Evolutionary conservation across 108 stramenopile species (phyloP).

Genomic region (Craspedostauros australis): DNA sequence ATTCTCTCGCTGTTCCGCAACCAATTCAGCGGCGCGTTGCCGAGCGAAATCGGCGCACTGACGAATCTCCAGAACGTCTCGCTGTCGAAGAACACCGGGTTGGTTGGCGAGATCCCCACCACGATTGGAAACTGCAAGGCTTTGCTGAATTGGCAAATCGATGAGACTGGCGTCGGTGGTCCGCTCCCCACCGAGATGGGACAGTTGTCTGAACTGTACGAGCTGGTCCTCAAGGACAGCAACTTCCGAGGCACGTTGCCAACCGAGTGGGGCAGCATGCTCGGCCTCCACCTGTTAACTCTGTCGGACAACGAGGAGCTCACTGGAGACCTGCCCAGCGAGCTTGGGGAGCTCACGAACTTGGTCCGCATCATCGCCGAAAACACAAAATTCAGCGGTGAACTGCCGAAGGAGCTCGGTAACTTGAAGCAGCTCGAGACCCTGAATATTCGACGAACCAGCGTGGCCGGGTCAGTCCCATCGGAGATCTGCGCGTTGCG

Average conservation of each 20-base stretch:
- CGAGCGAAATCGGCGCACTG: constrained; percentile 25
- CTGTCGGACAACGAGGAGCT: constrained; percentile 5
- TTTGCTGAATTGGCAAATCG: constrained; percentile 6
- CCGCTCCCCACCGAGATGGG: constrained; percentile 19
- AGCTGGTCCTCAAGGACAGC: constrained; percentile 35
- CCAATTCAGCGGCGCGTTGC: constrained; percentile 26
- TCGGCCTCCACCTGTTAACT: too few species aligned
- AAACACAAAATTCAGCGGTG: not conserved
- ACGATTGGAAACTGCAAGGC: constrained; percentile 32
- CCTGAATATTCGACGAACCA: not conserved
- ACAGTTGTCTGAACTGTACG: constrained; percentile 24
- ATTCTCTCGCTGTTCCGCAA: constrained; percentile 30
- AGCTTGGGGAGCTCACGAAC: constrained; percentile 39
- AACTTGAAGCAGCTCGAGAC: constrained; percentile 7
- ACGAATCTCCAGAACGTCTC: constrained; percentile 26
- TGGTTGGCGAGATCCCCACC: constrained; percentile 42
- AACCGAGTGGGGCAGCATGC: too few species aligned
- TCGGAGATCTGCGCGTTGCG: constrained; percentile 32
- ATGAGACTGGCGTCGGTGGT: constrained; percentile 6
- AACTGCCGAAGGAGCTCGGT: constrained; percentile 7
- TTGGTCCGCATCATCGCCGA: constrained; percentile 4
- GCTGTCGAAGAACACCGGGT: constrained; percentile 28
- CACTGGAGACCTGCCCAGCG: constrained; percentile 34
- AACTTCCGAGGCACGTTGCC: constrained; percentile 40
- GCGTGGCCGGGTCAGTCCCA: constrained; percentile 20